Percentiles rank a stretch among this genome's conserved stretches.
Conservation (phyloP, 2,329 filamentous ascomycete genomes). For the Aureobasidium sp. region DNA sequence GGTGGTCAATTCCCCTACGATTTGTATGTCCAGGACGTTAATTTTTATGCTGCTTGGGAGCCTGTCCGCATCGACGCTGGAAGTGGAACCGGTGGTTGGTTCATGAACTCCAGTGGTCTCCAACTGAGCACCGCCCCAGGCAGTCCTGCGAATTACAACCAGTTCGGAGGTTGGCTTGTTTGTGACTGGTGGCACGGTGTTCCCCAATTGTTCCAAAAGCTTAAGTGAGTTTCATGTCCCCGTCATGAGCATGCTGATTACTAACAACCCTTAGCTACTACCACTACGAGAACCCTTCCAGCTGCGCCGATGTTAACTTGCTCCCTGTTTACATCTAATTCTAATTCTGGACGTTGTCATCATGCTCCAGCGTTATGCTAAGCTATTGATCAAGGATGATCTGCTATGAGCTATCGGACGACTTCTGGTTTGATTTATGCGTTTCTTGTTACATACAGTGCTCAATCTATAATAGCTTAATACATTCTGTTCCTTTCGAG, state of each 20-base stretch:
- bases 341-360: no score
- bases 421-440: no score
- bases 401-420: no score
- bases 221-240: constrained; percentile 9
- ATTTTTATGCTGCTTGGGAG: constrained; percentile 25
- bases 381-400: no score
- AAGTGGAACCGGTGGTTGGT: constrained; percentile 18
- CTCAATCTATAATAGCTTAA: no score
- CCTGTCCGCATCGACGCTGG: constrained; percentile 24
- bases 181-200: constrained; percentile 27
- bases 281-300: constrained; percentile 15
- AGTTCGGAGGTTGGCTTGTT: constrained; percentile 16
- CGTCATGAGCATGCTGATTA: background rate
- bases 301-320: constrained; percentile 24
- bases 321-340: constrained; percentile 20
- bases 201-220: constrained; percentile 25
- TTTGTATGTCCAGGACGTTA: constrained; percentile 14
- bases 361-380: no score
- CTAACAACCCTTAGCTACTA: background rate
- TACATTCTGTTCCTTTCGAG: no score
- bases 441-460: no score
- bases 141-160: background rate
- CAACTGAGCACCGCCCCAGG: constrained; percentile 20
- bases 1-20: constrained; percentile 21
- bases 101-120: constrained; percentile 25